These are phyloP conservation scores for Eragrostis nindensis DNA, from an alignment of 176 grass and related monocot species.

Conservation along the genomic window DNA sequence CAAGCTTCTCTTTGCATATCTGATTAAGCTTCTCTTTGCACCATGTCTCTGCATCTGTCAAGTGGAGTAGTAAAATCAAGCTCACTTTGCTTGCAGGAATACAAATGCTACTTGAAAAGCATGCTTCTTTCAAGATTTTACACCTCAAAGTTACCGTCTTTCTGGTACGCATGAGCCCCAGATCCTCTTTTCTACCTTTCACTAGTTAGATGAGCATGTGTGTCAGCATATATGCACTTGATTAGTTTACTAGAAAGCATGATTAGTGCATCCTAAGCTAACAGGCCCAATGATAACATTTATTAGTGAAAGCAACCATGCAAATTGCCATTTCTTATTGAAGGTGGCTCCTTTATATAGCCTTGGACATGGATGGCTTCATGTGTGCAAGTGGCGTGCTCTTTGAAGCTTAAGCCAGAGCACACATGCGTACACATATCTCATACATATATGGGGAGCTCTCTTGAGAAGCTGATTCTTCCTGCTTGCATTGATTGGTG, in stretches of 20 bases:
- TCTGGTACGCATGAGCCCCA: slow-evolving; percentile 12
- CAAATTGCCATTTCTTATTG: slow-evolving; percentile 37
- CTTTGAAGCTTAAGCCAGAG: slow-evolving; percentile 31
- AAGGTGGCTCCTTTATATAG: slow-evolving; percentile 40
- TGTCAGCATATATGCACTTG: slow-evolving; percentile 42
- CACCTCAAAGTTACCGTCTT: slow-evolving; percentile 40
- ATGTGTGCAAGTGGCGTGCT: slow-evolving; percentile 24
- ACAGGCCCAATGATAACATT: slow-evolving; percentile 50
- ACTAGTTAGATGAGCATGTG: slow-evolving; percentile 17
- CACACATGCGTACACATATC: background rate
- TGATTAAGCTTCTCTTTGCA: slow-evolving; percentile 1
- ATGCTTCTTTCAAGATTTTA: slow-evolving; percentile 21
- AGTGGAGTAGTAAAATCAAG: slow-evolving; percentile 7
- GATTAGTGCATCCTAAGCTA: slow-evolving; percentile 51
- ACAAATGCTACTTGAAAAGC: slow-evolving; percentile 25
- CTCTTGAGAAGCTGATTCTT: slow-evolving; percentile 32
- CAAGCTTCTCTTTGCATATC: background rate
- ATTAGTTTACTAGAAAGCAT: slow-evolving; percentile 49
- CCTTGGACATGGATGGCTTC: slow-evolving; percentile 21
- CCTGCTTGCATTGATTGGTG: slow-evolving; percentile 1
- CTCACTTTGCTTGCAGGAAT: slow-evolving; percentile 28
- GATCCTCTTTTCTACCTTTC: slow-evolving; percentile 26
- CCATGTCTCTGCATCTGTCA: background rate
- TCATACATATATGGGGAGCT: background rate
- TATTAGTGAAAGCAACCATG: slow-evolving; percentile 48